phyloP scores from a whole-genome alignment of 306 rosid species.

The Parietaria judaica region DNA sequence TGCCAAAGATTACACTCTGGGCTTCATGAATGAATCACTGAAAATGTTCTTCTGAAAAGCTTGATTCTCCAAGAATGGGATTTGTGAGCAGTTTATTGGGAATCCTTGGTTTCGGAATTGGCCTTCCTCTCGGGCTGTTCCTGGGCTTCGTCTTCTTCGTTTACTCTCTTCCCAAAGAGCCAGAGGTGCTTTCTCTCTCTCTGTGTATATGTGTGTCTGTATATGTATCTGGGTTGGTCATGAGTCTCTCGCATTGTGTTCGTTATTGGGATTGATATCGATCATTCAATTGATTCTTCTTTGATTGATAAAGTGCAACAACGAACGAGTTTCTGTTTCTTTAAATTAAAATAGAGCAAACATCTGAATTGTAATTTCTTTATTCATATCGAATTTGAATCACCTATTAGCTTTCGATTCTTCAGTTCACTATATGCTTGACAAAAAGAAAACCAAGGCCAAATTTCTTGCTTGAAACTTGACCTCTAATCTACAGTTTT shows the following conservation, averaged over 20 bases:
- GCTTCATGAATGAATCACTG: too few relatives aligned
- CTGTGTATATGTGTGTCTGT: constrained; percentile 7
- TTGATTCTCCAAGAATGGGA: constrained; percentile 42
- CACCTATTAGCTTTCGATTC: too few relatives aligned
- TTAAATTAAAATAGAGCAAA: background rate
- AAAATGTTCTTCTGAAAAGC: background rate
- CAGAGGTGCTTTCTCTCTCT: constrained; percentile 35
- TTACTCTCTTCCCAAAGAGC: constrained; percentile 51
- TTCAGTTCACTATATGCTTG: too few relatives aligned
- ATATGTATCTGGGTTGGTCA: background rate
- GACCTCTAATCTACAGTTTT: too few relatives aligned
- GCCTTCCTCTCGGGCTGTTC: constrained; percentile 77
- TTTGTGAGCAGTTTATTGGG: constrained; percentile 54
- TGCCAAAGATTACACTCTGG: too few relatives aligned
- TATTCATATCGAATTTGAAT: too few relatives aligned
- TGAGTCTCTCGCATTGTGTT: background rate
- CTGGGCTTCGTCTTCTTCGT: constrained; percentile 71
- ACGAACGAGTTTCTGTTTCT: background rate
- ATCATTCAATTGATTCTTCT: too few relatives aligned
- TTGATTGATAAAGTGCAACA: too few relatives aligned
- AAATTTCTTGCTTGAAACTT: too few relatives aligned
- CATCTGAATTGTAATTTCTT: too few relatives aligned
- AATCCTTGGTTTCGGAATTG: constrained; percentile 61
- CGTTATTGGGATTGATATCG: too few relatives aligned
- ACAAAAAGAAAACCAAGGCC: too few relatives aligned